A percentile compares a stretch with the other conserved stretches of the same genome.
Evolutionary conservation across 169 alveolate genomes (phyloP).

Genomic region (Fabrea salina): DNA sequence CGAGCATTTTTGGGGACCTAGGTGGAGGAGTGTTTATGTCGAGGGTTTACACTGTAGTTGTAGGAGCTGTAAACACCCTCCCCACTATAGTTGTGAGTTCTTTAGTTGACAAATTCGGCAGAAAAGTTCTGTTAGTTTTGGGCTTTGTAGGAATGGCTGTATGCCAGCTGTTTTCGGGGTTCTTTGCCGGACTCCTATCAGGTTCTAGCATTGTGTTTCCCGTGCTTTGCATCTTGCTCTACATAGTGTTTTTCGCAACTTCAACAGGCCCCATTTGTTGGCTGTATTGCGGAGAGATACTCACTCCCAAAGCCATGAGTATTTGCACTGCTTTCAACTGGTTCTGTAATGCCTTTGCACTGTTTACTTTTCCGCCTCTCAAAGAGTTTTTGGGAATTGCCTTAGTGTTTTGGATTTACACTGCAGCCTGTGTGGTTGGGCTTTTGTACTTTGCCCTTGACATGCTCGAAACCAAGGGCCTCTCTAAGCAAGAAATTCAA

Average conservation of each 20-base stretch:
- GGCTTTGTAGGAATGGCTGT: not conserved
- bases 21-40: constrained; percentile 13
- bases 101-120: constrained; percentile 24
- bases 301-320: not conserved
- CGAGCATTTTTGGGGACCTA: not conserved
- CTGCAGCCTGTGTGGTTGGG: not conserved
- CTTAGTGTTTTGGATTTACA: not conserved
- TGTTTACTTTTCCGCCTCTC: not conserved
- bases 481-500: not conserved
- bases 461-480: constrained; percentile 26
- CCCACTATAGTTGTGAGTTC: not conserved
- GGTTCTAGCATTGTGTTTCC: too few species aligned
- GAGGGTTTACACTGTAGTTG: not conserved
- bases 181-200: not conserved
- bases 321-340: not conserved
- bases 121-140: not conserved
- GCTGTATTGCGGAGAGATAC: not conserved
- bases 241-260: not conserved
- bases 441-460: not conserved
- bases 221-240: too few species aligned
- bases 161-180: not conserved
- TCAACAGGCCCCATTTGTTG: not conserved
- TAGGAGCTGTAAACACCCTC: not conserved
- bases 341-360: not conserved
- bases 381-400: not conserved